These are phyloP conservation scores for Bocquillonia castaneifolia DNA, from an alignment of 441 rosid species.

Conservation along the genomic window DNA sequence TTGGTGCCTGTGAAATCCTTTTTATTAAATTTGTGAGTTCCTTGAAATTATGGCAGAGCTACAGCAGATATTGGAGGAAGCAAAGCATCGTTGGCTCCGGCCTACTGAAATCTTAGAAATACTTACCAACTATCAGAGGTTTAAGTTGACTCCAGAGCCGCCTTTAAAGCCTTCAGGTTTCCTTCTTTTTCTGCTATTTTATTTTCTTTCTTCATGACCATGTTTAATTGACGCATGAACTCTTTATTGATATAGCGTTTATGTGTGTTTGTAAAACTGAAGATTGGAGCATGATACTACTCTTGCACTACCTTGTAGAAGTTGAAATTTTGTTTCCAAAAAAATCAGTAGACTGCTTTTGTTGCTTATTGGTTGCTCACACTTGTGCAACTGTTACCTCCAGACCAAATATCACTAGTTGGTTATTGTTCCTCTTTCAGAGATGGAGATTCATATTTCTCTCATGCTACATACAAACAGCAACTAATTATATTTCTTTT, in stretches of 20 bases:
- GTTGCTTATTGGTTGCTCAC: neutral
- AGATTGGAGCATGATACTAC: no score
- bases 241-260: no score
- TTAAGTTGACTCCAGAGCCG: conserved; percentile 38
- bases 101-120: conserved; percentile 57
- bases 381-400: neutral
- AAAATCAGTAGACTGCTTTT: neutral
- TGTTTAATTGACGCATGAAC: neutral
- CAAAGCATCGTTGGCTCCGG: conserved; percentile 66
- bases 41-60: conserved; percentile 36
- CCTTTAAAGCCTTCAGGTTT: conserved; percentile 53
- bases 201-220: neutral
- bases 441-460: neutral
- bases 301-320: no score
- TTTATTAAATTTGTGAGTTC: neutral
- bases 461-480: conserved; percentile 9
- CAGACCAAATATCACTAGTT: conserved; percentile 2
- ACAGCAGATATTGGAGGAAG: conserved; percentile 48
- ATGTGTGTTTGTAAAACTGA: no score
- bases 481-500: conserved; percentile 21
- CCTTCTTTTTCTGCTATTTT: conserved; percentile 12
- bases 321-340: neutral
- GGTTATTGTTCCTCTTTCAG: neutral
- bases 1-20: no score
- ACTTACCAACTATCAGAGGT: conserved; percentile 39